Base-by-base conservation (phyloP, 177 flowering plant genomes). In the Vitis hybrid region DNA sequence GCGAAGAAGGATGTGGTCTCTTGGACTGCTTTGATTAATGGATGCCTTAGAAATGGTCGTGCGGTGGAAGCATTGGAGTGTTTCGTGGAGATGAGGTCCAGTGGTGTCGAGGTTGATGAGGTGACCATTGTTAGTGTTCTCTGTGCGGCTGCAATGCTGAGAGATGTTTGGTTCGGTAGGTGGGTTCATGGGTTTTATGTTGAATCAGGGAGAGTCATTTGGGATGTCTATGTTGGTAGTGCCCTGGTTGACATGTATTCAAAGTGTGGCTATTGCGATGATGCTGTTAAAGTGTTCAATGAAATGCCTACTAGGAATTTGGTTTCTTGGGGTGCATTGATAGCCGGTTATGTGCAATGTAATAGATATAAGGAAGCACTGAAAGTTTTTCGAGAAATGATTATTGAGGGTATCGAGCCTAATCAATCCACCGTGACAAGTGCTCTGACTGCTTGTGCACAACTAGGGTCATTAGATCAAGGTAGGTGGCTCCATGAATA, bases 1-100 rank as follows among this genome's bases (percentile, higher is more conserved):
- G 6, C 67, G 35, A 32, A 58, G 11, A 74, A 49, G 69, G 84
- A 85, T 75, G 63, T 56, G n/a, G 67, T 82, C 24, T 21, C 79
- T 65, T 82, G 81, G 88, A 82, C 82, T 4, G 72, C 80, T 2
- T 46, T 81, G 73, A 79, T 85, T 35, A 68, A 80, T 72, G 86
- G 86, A 66, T 71, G 78, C 77, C 24, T 24, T 24, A 68, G 67
- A 56, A 76, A 73, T 64, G 71, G 62, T 54, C 58, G 27, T 60
- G 74, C 70, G 2, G 46, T 30, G 54, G 77, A 72, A 58, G 83
- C 64, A 1, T 49, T 84, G 70, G 59, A 52, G 14, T 67, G 72
- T 49, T 85, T 85, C 61, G 15, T 27, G 70, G 67, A 70, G 56
- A 79, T 83, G 84, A 76, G 75, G 56, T 60, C 15, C 2, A 50